Percentiles rank a stretch among this genome's conserved stretches.
These are phyloP conservation scores for Leccinellum rugosiceps DNA, from an alignment of 768 basidiomycete genomes.

Conservation along the genomic window DNA sequence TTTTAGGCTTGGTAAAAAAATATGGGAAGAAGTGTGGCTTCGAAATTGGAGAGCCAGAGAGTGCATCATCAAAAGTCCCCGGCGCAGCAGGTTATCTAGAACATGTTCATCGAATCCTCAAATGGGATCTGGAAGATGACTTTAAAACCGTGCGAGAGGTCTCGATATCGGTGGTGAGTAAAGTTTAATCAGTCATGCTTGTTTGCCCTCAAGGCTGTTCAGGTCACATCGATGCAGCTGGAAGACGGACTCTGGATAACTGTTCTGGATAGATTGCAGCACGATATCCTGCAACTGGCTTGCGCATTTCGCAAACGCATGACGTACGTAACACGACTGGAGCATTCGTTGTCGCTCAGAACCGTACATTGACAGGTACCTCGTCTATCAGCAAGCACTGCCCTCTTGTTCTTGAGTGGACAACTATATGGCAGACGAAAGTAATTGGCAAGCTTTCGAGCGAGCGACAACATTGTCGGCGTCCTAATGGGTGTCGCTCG, in stretches of 20 bases:
- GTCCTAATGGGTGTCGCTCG: slow-evolving; percentile 87
- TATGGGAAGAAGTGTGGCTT: slow-evolving; percentile 60
- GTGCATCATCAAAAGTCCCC: slow-evolving; percentile 53
- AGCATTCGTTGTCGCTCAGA: slow-evolving; percentile 11
- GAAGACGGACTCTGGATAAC: slow-evolving; percentile 35
- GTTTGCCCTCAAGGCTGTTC: slow-evolving; percentile 15
- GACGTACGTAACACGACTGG: slow-evolving; percentile 50
- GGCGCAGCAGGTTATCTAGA: slow-evolving; percentile 41
- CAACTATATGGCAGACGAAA: slow-evolving; percentile 41
- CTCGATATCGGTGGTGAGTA: slow-evolving; percentile 61
- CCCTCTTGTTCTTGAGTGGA: slow-evolving; percentile 33
- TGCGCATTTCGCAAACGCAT: slow-evolving; percentile 58
- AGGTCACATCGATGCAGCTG: slow-evolving; percentile 50
- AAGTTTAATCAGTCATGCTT: slow-evolving; percentile 3
- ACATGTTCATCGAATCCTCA: slow-evolving; percentile 53
- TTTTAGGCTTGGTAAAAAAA: slow-evolving; percentile 42
- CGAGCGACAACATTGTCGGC: slow-evolving; percentile 67
- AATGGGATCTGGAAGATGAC: slow-evolving; percentile 64
- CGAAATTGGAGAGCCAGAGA: slow-evolving; percentile 82
- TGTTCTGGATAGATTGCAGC: slow-evolving; percentile 37
- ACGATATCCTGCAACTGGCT: slow-evolving; percentile 44
- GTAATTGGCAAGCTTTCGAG: slow-evolving; percentile 47
- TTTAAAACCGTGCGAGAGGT: slow-evolving; percentile 83
- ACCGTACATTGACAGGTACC: slow-evolving; percentile 48
- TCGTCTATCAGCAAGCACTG: slow-evolving; percentile 69